Conservation (phyloP, 371 early-diverging fungal species). For the Capniomyces stellatus region DNA sequence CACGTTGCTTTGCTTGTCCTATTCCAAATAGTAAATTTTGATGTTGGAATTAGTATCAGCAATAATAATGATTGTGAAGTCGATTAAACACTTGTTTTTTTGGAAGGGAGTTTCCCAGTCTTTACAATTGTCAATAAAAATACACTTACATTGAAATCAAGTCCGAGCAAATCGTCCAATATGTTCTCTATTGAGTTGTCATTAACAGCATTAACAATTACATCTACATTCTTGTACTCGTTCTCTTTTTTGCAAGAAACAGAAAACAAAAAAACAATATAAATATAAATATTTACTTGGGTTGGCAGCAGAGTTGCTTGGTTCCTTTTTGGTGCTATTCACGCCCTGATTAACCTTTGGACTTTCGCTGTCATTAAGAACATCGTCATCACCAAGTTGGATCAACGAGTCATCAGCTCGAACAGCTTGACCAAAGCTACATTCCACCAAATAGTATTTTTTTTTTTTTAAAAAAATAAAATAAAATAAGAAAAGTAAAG, state of each 20-base stretch:
- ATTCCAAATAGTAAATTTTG: background rate
- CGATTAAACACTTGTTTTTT: no score
- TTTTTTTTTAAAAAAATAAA: no score
- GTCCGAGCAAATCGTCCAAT: constrained; percentile 18
- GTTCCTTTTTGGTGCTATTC: constrained; percentile 3
- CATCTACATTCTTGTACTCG: background rate
- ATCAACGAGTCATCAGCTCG: background rate
- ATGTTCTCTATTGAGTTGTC: constrained; percentile 5
- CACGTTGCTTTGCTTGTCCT: background rate
- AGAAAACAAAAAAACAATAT: no score
- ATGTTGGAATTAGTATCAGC: background rate
- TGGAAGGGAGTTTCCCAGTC: no score
- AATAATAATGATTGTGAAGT: background rate
- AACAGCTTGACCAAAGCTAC: background rate
- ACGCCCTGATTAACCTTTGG: constrained; percentile 7
- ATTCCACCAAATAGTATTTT: no score
- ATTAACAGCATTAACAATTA: background rate
- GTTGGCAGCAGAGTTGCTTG: background rate
- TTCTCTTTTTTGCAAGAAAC: background rate
- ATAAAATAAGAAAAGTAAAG: no score
- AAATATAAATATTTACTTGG: no score
- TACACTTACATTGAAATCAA: constrained; percentile 11
- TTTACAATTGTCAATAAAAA: no score
- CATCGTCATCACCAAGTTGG: background rate
- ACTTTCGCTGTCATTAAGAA: no score